phyloP scores from a whole-genome alignment of 1,284 basidiomycete genomes.

The Earliella scabrosa region DNA sequence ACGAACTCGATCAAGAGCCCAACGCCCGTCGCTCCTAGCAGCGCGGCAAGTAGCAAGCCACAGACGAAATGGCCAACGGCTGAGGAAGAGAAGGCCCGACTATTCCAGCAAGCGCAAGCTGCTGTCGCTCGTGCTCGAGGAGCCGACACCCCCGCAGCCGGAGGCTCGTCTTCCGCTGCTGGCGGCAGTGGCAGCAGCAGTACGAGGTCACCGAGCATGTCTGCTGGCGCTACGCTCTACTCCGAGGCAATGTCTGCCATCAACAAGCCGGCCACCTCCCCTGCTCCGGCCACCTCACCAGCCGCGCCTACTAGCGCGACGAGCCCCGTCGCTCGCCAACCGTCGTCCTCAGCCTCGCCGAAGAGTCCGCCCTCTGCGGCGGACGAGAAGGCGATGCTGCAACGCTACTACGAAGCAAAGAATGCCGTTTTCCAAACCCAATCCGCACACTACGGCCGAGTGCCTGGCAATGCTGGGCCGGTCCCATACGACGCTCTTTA shows the following conservation, averaged over 20 bases:
- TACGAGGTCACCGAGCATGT: slow-evolving; percentile 25
- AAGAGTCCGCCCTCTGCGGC: slow-evolving; percentile 40
- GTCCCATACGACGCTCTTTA: slow-evolving; percentile 64
- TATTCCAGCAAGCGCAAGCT: slow-evolving; percentile 71
- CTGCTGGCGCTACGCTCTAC: slow-evolving; percentile 50
- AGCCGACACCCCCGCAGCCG: not conserved
- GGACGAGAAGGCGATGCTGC: slow-evolving; percentile 69
- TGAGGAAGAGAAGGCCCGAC: slow-evolving; percentile 71
- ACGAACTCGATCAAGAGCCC: slow-evolving; percentile 2
- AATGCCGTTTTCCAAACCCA: slow-evolving; percentile 65
- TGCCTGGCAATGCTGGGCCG: slow-evolving; percentile 30
- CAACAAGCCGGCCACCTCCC: slow-evolving; percentile 24
- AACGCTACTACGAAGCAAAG: slow-evolving; percentile 71
- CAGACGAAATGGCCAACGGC: slow-evolving; percentile 59
- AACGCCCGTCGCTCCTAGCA: slow-evolving; percentile 5
- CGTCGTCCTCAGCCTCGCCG: not conserved
- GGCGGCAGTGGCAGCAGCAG: not conserved
- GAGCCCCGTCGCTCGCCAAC: not conserved
- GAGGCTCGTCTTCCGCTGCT: slow-evolving; percentile 1
- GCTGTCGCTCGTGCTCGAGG: slow-evolving; percentile 41
- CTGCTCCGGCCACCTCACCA: not conserved
- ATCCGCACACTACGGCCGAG: slow-evolving; percentile 35
- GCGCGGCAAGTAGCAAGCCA: slow-evolving; percentile 10
- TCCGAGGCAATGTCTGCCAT: slow-evolving; percentile 49
- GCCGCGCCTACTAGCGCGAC: not conserved